Percentiles rank a stretch among this genome's conserved stretches.
Evolutionary conservation across 2,329 filamentous ascomycete species (phyloP).

Genomic region (Microsporum audouinii): DNA sequence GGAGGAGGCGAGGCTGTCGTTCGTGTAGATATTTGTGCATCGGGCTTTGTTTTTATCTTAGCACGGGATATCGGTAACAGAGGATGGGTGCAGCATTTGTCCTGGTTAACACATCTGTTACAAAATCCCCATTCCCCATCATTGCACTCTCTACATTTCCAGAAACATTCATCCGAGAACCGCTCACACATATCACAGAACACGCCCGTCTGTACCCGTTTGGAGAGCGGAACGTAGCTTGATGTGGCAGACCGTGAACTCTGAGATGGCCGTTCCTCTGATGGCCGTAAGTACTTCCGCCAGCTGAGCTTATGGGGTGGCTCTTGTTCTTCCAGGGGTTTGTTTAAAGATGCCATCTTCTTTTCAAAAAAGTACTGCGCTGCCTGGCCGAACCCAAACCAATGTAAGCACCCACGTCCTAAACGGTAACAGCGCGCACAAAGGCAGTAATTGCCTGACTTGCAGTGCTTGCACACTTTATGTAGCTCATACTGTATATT

Average conservation of each 20-base stretch:
- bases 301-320: constrained; percentile 42
- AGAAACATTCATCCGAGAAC: constrained; percentile 73
- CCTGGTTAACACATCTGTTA: constrained; percentile 73
- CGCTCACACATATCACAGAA: constrained; percentile 70
- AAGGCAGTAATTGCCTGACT: constrained; percentile 61
- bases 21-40: neutral
- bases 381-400: constrained; percentile 73
- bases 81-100: constrained; percentile 67
- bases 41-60: constrained; percentile 14
- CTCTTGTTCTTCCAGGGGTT: constrained; percentile 21
- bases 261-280: constrained; percentile 20
- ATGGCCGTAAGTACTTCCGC: constrained; percentile 25
- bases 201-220: constrained; percentile 62
- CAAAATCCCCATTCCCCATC: constrained; percentile 94
- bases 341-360: constrained; percentile 27
- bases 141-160: constrained; percentile 79
- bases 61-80: constrained; percentile 64
- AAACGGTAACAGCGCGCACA: constrained; percentile 70
- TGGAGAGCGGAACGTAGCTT: constrained; percentile 41
- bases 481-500: constrained; percentile 79
- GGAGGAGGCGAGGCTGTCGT: neutral
- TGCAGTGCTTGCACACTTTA: constrained; percentile 66
- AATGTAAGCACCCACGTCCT: constrained; percentile 68
- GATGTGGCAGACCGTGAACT: constrained; percentile 46
- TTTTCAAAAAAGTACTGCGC: constrained; percentile 58